phyloP scores from a whole-genome alignment of 1,139 yeast species.

The Trichomonascaceae sp. region DNA sequence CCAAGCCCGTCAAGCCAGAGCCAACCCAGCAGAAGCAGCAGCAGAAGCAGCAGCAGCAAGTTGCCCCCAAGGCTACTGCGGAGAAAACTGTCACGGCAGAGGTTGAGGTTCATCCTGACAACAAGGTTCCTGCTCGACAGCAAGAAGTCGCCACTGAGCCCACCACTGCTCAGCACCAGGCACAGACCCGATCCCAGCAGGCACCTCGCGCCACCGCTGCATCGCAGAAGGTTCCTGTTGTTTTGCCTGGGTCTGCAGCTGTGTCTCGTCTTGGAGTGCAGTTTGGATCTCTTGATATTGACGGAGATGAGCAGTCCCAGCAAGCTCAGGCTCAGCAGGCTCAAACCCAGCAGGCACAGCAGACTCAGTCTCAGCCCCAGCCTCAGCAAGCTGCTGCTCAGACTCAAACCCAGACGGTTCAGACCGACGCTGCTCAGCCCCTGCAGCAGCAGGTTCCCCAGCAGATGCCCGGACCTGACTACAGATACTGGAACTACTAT shows the following conservation, averaged over 20 bases:
- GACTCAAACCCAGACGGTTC: conserved; percentile 8
- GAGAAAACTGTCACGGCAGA: background rate
- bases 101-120: conserved; percentile 68
- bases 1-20: conserved; percentile 2
- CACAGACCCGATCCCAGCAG: too few species aligned
- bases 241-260: conserved; percentile 42
- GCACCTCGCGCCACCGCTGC: too few species aligned
- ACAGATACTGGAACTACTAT: background rate
- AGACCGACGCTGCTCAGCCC: conserved; percentile 9
- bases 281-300: conserved; percentile 47
- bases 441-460: background rate
- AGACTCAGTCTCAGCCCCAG: conserved; percentile 10
- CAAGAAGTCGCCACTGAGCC: conserved; percentile 93
- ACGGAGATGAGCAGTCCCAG: conserved; percentile 21
- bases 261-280: conserved; percentile 45
- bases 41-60: conserved; percentile 1
- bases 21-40: background rate
- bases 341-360: conserved; percentile 8
- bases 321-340: conserved; percentile 11
- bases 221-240: conserved; percentile 47
- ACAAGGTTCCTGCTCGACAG: conserved; percentile 72
- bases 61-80: background rate
- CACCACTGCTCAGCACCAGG: too few species aligned
- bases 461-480: background rate
- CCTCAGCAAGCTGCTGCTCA: conserved; percentile 9